Conservation (phyloP, 345 rosid species). For the Reutealis trisperma region DNA sequence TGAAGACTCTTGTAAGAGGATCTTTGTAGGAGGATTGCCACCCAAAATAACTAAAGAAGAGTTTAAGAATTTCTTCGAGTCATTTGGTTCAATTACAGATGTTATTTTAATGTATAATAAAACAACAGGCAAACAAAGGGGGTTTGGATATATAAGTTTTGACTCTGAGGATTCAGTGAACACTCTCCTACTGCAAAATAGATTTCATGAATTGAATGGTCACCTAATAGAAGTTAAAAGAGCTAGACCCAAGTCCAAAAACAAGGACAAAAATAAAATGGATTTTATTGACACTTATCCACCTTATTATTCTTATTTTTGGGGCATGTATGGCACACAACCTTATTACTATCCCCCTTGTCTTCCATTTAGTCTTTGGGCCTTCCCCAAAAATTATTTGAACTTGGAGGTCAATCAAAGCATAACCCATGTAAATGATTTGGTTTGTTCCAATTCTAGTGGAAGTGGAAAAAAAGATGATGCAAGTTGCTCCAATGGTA, state of each 20-base stretch:
- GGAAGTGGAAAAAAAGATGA: too few species aligned
- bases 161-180: slow-evolving; percentile 19
- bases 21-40: slow-evolving; percentile 35
- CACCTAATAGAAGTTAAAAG: slow-evolving; percentile 26
- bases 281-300: neutral
- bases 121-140: slow-evolving; percentile 15
- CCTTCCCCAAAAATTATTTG: too few species aligned
- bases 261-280: neutral
- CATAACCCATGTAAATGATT: too few species aligned
- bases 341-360: too few species aligned
- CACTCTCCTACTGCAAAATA: slow-evolving; percentile 8
- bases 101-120: slow-evolving; percentile 14
- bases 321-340: too few species aligned
- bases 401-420: too few species aligned
- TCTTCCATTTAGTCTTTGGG: too few species aligned
- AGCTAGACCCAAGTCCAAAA: slow-evolving; percentile 19
- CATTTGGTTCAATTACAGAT: slow-evolving; percentile 23
- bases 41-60: slow-evolving; percentile 13
- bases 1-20: slow-evolving; percentile 12
- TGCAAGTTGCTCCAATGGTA: too few species aligned
- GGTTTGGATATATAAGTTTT: slow-evolving; percentile 31
- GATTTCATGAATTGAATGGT: slow-evolving; percentile 5
- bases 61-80: slow-evolving; percentile 17
- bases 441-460: too few species aligned
- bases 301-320: too few species aligned